phyloP scores from a whole-genome alignment of 2,329 filamentous ascomycete species.

The Tolypocladium amazonense region DNA sequence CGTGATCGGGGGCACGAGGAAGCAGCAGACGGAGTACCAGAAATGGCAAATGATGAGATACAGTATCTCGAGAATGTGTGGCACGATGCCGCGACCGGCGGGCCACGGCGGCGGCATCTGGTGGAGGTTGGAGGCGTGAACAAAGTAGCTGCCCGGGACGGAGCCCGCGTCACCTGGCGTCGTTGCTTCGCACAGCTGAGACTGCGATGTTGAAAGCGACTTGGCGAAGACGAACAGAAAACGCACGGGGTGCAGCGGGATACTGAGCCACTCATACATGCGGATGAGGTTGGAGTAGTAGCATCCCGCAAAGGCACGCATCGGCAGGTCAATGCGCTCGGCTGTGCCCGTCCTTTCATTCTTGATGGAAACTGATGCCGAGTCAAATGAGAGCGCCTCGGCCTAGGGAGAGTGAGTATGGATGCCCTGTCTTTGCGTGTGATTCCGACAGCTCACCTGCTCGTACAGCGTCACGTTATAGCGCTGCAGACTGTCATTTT shows the following conservation, averaged over 20 bases:
- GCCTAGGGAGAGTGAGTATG: constrained; percentile 11
- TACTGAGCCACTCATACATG: constrained; percentile 44
- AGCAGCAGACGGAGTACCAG: constrained; percentile 44
- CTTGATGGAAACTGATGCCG: constrained; percentile 24
- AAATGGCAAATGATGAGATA: constrained; percentile 36
- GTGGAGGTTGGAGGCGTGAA: constrained; percentile 45
- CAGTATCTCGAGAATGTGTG: constrained; percentile 30
- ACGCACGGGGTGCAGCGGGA: constrained; percentile 36
- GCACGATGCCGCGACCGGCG: constrained; percentile 21
- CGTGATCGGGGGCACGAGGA: constrained; percentile 27
- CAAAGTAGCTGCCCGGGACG: constrained; percentile 30
- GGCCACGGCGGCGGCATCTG: constrained; percentile 31
- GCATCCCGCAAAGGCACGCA: constrained; percentile 24
- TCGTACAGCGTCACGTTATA: constrained; percentile 26
- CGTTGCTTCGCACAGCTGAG: constrained; percentile 2
- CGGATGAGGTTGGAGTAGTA: constrained; percentile 45
- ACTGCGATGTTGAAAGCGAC: constrained; percentile 5
- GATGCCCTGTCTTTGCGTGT: background rate
- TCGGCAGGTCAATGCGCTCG: constrained; percentile 28
- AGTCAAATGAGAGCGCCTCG: constrained; percentile 23
- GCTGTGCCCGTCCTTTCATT: constrained; percentile 16
- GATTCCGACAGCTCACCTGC: constrained; percentile 13
- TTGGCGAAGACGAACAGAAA: constrained; percentile 44
- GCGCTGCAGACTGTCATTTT: constrained; percentile 16
- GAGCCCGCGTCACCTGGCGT: constrained; percentile 5